Evolutionary conservation across 2,329 filamentous ascomycete species (phyloP), one percentile per base, ranked within the genome.

Genomic region (Zasmidium cellare): DNA sequence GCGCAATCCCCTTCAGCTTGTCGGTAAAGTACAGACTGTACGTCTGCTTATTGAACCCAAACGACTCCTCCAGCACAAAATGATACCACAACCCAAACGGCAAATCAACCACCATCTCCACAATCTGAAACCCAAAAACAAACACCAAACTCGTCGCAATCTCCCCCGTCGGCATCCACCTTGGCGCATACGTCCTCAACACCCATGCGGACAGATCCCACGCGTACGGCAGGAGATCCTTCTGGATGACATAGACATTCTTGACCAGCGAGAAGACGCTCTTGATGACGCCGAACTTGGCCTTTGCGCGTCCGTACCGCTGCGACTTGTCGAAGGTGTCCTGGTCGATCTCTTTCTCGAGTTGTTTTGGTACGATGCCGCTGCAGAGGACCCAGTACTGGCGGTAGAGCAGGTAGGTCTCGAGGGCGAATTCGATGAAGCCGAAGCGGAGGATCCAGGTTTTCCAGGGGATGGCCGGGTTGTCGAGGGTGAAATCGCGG

Each of bases 21-120:
- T 99, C 94, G 68, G 85, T 90, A 53, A 97, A 73, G 82, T 93
- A 99, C 25, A 97, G 82, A 75, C 87, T 87, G 55, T 91, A 80
- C 0, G 94, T 97, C 82, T 96, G 92, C 80, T 99, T 99, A 78
- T 99, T 99, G 85, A 99, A 99, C 51, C 94, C 94, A 69, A 96
- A 99, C 73, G 91, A 90, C 78, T 97, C 92, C 77, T 99, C 94
- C 56, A 99, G 82, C 49, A 97, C 90, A 71, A 99, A 99, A 12
- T 91, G 94, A 78, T 92, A 87, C 81, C 97, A 99, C 75, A 97
- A 87, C 55, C 87, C 89, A 59, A 87, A 84, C 2, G 94, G 94
- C 53, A 97, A 79, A 57, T 87, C 89, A 63, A 96, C 78, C 55
- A 90, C 65, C 70, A 93, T 91, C 67, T 92, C 89, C 69, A 96